Percentiles rank a stretch among this genome's conserved stretches.
Evolutionary conservation across 805 yeast genomes (phyloP).

Genomic region (Monosporozyma siamensis): DNA sequence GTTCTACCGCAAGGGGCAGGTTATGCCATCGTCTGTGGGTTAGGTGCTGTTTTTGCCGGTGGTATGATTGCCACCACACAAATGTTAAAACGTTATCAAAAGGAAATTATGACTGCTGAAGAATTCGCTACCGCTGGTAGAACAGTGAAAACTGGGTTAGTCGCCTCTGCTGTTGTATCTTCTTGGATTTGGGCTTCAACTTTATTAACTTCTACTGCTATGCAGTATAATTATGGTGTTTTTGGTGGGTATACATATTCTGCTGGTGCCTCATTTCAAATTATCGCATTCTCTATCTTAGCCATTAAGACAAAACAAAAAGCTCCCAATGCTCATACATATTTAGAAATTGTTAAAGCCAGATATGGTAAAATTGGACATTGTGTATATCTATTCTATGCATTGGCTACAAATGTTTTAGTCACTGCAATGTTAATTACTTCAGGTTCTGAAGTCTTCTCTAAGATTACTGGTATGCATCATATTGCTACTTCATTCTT

Average conservation of each 20-base stretch:
- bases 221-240: slow-evolving; percentile 70
- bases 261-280: slow-evolving; percentile 85
- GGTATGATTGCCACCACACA: slow-evolving; percentile 75
- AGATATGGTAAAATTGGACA: slow-evolving; percentile 79
- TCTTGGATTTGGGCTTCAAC: slow-evolving; percentile 96
- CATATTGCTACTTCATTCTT: slow-evolving; percentile 74
- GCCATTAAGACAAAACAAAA: slow-evolving; percentile 83
- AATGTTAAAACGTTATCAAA: slow-evolving; percentile 66
- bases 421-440: slow-evolving; percentile 89
- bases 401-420: slow-evolving; percentile 75
- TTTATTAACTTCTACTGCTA: slow-evolving; percentile 62
- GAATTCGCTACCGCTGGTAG: slow-evolving; percentile 92
- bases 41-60: slow-evolving; percentile 69
- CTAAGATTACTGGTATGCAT: slow-evolving; percentile 73
- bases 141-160: slow-evolving; percentile 73
- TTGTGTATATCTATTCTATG: slow-evolving; percentile 62
- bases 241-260: slow-evolving; percentile 80
- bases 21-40: slow-evolving; percentile 78
- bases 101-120: slow-evolving; percentile 83
- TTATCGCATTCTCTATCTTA: slow-evolving; percentile 72
- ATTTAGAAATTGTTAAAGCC: slow-evolving; percentile 70
- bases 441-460: slow-evolving; percentile 81
- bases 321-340: slow-evolving; percentile 90
- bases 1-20: slow-evolving; percentile 71
- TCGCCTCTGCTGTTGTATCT: slow-evolving; percentile 84